These are phyloP conservation scores for Pseudopediastrum boryanum DNA, from an alignment of 139 green algal genomes.

Conservation along the genomic window DNA sequence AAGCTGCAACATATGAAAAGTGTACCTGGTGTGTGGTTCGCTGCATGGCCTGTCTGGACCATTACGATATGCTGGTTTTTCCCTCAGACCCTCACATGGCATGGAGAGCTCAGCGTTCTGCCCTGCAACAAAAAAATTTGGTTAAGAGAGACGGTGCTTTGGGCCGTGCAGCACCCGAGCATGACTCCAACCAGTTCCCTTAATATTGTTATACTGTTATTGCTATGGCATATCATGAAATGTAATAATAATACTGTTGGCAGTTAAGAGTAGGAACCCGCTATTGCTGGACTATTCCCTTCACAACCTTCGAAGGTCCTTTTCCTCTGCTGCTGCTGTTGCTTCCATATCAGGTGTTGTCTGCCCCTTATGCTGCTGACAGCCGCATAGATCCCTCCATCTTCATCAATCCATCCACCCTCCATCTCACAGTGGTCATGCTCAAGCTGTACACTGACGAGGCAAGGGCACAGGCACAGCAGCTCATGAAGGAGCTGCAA, in stretches of 20 bases:
- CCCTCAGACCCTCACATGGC: too few species aligned
- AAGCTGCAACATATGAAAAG: too few species aligned
- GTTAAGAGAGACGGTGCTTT: too few species aligned
- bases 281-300: background rate
- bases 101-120: too few species aligned
- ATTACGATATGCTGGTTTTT: too few species aligned
- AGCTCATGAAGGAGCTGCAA: slow-evolving; percentile 29
- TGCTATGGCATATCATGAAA: background rate
- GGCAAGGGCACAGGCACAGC: slow-evolving; percentile 35
- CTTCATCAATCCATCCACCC: slow-evolving; percentile 16
- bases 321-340: background rate
- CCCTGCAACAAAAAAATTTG: too few species aligned
- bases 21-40: too few species aligned
- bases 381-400: slow-evolving; percentile 27
- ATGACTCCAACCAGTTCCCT: too few species aligned
- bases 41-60: too few species aligned
- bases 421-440: slow-evolving; percentile 69
- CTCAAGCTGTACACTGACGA: slow-evolving; percentile 69
- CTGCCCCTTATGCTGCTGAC: background rate
- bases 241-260: background rate
- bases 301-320: background rate
- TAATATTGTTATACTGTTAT: background rate
- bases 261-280: background rate
- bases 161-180: too few species aligned
- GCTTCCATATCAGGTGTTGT: background rate